Conservation (phyloP, 768 basidiomycete species). For the Holtermanniella nyarrowii region DNA sequence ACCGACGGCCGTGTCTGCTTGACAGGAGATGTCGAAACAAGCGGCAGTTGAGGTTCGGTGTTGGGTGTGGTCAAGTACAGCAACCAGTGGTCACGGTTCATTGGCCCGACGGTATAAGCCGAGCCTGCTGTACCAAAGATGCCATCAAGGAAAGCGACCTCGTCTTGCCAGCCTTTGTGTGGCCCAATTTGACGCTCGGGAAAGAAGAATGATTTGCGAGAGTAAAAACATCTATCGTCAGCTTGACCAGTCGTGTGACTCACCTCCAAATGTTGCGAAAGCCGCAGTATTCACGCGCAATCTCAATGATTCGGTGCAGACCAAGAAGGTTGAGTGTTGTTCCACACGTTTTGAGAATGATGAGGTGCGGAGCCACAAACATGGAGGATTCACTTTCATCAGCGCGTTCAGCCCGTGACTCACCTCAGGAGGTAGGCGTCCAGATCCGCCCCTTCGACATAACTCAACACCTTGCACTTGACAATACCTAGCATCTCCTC, state of each 20-base stretch:
- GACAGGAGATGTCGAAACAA: constrained; percentile 7
- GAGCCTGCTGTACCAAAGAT: constrained; percentile 66
- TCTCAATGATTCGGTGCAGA: constrained; percentile 85
- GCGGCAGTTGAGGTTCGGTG: constrained; percentile 39
- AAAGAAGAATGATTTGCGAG: constrained; percentile 98
- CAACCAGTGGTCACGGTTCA: constrained; percentile 98
- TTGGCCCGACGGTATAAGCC: constrained; percentile 92
- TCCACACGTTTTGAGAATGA: constrained; percentile 98
- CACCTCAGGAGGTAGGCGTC: constrained; percentile 96
- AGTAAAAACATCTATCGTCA: constrained; percentile 66
- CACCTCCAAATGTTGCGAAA: constrained; percentile 56
- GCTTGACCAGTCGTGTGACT: constrained; percentile 4
- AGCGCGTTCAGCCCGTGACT: constrained; percentile 23
- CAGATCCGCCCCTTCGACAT: constrained; percentile 73
- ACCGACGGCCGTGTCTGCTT: constrained; percentile 10
- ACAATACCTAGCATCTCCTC: constrained; percentile 96
- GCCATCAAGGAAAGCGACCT: constrained; percentile 81
- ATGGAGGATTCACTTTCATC: constrained; percentile 84
- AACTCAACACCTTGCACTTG: constrained; percentile 88
- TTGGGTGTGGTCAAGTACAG: constrained; percentile 74
- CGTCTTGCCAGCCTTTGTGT: constrained; percentile 85
- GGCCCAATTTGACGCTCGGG: constrained; percentile 89
- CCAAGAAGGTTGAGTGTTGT: constrained; percentile 96
- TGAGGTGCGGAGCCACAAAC: constrained; percentile 84
- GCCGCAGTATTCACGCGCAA: constrained; percentile 51